Evolutionary conservation across 176 grass and related monocot species (phyloP), one percentile per base, ranked within the genome.

Genomic region (Eleusine indica): DNA sequence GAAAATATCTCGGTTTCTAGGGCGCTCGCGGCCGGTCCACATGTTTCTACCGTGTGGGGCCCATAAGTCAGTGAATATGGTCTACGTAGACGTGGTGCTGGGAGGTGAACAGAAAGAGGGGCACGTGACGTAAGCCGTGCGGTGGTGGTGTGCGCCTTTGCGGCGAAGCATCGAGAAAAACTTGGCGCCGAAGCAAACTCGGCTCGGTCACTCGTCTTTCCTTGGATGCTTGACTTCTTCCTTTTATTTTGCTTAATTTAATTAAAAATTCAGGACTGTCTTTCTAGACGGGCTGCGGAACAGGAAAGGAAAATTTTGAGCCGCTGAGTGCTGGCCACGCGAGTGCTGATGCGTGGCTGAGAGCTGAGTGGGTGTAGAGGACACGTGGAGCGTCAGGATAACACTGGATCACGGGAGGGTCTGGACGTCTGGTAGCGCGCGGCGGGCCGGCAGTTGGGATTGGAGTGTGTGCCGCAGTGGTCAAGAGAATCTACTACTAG

Each of bases 161-260:
- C 39, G 17, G 2, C n/a, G 79, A 86, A 86, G 28, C 11, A 62
- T 86, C 80, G 32, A 4, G 80, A 90, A 29, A 64, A 12, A 79
- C 84, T 83, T 86, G 75, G 79, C 25, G 48, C 61, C 61, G 53
- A 86, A 86, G 88, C 3, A 86, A 79, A 77, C 73, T 78, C 14
- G 6, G 13, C 7, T 3, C 17, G 13, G 39, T 15, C 14, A 28
- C 2, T 17, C 3, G 4, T 48, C 77, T 46, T 14, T 38, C 65
- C 14, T 38, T 67, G 29, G 12, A 67, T 38, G 65, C 65, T 67
- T 18, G 28, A 37, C 65, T 17, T 37, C 16, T 66, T 35, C 14
- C 29, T 65, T 66, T 66, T 66, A 30, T 13, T 4, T 25, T 1
- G 1, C 0, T 30, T 4, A 3, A 9, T 64, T 14, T 30, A 14